Conservation (phyloP, 2,329 filamentous ascomycete genomes). For the Nemania sp. region DNA sequence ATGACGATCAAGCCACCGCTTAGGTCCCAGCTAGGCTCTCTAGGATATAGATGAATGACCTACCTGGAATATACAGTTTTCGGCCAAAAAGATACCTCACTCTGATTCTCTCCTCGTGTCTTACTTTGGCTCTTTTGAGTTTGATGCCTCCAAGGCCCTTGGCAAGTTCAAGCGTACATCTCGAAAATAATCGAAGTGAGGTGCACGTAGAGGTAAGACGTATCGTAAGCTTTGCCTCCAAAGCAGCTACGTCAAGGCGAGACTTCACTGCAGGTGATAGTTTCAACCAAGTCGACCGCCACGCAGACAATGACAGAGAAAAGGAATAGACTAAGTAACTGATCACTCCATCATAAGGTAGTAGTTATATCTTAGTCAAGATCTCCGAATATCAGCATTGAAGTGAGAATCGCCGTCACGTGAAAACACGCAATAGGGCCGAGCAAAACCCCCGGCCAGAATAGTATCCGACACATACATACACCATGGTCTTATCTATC, state of each 20-base stretch:
- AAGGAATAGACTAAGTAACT: neutral
- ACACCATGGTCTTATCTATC: neutral
- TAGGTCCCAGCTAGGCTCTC: neutral
- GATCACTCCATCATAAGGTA: neutral
- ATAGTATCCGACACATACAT: neutral
- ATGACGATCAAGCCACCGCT: neutral
- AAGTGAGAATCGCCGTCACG: neutral
- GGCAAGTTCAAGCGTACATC: neutral
- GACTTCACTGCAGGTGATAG: neutral
- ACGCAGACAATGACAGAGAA: too few species aligned
- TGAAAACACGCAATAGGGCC: neutral
- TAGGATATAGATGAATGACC: constrained; percentile 6
- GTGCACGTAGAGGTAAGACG: too few species aligned
- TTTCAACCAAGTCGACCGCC: too few species aligned
- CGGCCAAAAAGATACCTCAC: neutral
- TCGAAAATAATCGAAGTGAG: too few species aligned
- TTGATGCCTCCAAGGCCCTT: neutral
- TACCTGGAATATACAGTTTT: constrained; percentile 22
- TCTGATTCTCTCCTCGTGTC: neutral
- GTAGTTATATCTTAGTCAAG: neutral
- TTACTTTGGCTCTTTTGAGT: neutral
- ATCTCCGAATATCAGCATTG: neutral
- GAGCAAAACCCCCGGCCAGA: neutral
- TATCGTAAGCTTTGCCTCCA: too few species aligned
- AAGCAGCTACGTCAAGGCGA: neutral